phyloP scores from a whole-genome alignment of 805 yeast genomes.

The Candida loeiensis region DNA sequence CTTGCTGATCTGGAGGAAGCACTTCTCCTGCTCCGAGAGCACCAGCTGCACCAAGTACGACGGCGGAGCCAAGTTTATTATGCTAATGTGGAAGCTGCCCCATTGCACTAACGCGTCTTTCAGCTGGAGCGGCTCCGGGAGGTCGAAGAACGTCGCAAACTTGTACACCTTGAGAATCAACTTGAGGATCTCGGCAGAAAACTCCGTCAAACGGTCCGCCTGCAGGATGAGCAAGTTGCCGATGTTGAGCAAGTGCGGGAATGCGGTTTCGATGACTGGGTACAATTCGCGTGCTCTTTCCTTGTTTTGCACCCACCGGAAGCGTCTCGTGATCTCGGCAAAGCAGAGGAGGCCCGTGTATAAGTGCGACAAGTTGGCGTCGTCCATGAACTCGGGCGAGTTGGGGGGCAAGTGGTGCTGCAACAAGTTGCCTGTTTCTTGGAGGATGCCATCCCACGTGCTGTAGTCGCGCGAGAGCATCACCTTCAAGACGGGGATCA shows the following conservation, averaged over 20 bases:
- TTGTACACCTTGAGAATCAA: constrained; percentile 73
- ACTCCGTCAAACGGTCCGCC: constrained; percentile 25
- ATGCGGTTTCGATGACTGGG: constrained; percentile 50
- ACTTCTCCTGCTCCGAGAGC: constrained; percentile 46
- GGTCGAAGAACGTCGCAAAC: constrained; percentile 66
- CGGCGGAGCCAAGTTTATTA: constrained; percentile 62
- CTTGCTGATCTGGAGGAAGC: constrained; percentile 71
- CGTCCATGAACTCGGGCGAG: constrained; percentile 8
- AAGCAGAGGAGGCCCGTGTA: constrained; percentile 69
- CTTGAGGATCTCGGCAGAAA: constrained; percentile 68
- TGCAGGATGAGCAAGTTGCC: constrained; percentile 51
- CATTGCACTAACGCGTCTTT: constrained; percentile 54
- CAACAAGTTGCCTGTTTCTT: constrained; percentile 30
- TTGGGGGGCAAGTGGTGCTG: constrained; percentile 16
- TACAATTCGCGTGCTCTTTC: constrained; percentile 27
- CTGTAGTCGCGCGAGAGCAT: constrained; percentile 34
- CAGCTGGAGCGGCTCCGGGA: constrained; percentile 60
- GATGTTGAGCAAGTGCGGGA: constrained; percentile 63
- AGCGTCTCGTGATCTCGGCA: constrained; percentile 64
- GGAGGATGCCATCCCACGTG: constrained; percentile 35
- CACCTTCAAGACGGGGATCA: constrained; percentile 16
- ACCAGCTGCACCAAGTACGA: constrained; percentile 47
- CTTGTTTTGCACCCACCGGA: constrained; percentile 65
- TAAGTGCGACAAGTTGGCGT: constrained; percentile 28
- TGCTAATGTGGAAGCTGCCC: constrained; percentile 72